phyloP scores from a whole-genome alignment of 2,329 filamentous ascomycete genomes.

The Penicillium sp. region DNA sequence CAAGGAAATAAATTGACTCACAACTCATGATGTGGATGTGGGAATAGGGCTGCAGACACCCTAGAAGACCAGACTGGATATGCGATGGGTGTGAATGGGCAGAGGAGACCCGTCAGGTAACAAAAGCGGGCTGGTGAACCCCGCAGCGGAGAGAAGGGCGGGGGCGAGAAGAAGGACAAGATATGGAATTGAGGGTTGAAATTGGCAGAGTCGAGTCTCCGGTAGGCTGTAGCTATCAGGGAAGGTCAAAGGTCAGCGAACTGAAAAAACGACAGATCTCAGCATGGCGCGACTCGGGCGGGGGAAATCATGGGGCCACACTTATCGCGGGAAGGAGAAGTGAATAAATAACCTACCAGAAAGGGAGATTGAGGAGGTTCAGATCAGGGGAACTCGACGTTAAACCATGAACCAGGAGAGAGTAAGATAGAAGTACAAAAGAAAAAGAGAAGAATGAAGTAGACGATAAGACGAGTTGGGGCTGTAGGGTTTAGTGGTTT shows the following conservation, averaged over 20 bases:
- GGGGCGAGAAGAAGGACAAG: constrained; percentile 1
- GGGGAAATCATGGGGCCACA: constrained; percentile 6
- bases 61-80: constrained; percentile 6
- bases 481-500: constrained; percentile 23
- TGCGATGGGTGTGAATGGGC: constrained; percentile 13
- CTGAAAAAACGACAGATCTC: constrained; percentile 7
- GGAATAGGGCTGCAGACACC: constrained; percentile 14
- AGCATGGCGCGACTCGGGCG: constrained; percentile 4
- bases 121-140: constrained; percentile 16
- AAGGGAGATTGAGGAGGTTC: background rate
- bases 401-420: background rate
- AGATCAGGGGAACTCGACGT: background rate
- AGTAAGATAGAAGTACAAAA: background rate
- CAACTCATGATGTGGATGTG: constrained; percentile 25
- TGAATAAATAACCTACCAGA: background rate
- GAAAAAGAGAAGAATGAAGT: constrained; percentile 2
- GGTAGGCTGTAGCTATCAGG: background rate
- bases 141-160: constrained; percentile 15
- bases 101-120: constrained; percentile 16
- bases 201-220: background rate
- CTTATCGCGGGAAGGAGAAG: constrained; percentile 1
- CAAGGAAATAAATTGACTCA: constrained; percentile 18
- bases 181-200: background rate
- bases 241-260: constrained; percentile 1
- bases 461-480: constrained; percentile 17